These are phyloP conservation scores for Colletotrichum lindemuthianum DNA, from an alignment of 2,329 filamentous ascomycete genomes.

Conservation along the genomic window DNA sequence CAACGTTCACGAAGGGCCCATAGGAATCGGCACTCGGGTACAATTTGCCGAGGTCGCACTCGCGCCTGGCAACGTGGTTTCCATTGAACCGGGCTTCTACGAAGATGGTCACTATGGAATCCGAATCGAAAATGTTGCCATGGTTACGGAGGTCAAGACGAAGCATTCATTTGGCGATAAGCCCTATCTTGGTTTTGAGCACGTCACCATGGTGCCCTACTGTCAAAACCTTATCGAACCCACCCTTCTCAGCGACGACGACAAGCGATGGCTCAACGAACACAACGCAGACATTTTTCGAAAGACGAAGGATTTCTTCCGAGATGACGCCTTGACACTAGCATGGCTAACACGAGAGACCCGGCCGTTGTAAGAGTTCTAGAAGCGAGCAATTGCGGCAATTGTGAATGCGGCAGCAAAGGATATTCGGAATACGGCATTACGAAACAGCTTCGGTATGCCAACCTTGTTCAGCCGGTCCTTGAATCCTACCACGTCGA, in stretches of 20 bases:
- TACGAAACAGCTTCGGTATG: constrained; percentile 23
- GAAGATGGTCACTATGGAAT: constrained; percentile 96
- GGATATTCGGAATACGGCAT: constrained; percentile 47
- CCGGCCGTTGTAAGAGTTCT: constrained; percentile 59
- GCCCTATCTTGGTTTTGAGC: constrained; percentile 93
- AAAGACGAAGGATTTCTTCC: constrained; percentile 83
- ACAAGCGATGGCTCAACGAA: constrained; percentile 87
- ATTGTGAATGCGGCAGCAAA: constrained; percentile 80
- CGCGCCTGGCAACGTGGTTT: constrained; percentile 92
- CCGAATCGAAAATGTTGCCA: constrained; percentile 94
- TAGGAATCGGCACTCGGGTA: constrained; percentile 92
- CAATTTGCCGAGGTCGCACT: constrained; percentile 93
- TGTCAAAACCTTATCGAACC: constrained; percentile 88
- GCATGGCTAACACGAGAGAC: constrained; percentile 91
- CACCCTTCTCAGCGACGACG: constrained; percentile 73
- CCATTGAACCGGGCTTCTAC: constrained; percentile 96
- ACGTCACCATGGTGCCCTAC: constrained; percentile 96
- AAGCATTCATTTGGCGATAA: constrained; percentile 91
- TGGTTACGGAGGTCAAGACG: constrained; percentile 90
- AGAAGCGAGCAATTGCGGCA: constrained; percentile 62
- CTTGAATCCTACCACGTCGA: constrained; percentile 44
- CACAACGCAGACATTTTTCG: constrained; percentile 84
- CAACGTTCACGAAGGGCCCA: constrained; percentile 97
- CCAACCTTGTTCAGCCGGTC: constrained; percentile 42
- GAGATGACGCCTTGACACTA: constrained; percentile 74